These are phyloP conservation scores for Nicotiana tomentosiformis DNA, from an alignment of 257 asterid genomes.

Conservation along the genomic window DNA sequence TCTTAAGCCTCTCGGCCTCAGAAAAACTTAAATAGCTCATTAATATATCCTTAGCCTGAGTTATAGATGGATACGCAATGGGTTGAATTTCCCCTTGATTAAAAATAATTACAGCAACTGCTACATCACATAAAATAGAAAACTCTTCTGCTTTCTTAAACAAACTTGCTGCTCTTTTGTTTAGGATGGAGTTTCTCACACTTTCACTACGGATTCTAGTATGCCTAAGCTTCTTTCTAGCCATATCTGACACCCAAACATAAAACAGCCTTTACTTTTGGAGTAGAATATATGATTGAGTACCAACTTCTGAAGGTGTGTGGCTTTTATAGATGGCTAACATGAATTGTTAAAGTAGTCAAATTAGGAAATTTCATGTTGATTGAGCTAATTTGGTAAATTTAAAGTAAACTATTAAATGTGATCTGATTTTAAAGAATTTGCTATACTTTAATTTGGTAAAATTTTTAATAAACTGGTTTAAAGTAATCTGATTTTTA, in stretches of 20 bases:
- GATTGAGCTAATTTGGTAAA: neutral
- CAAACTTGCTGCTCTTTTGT: constrained; percentile 25
- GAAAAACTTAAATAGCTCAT: constrained; percentile 25
- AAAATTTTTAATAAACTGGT: too few relatives aligned
- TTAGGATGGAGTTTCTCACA: neutral
- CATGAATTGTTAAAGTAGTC: neutral
- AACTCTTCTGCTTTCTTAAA: constrained; percentile 39
- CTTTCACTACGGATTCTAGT: neutral
- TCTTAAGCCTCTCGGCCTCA: constrained; percentile 24
- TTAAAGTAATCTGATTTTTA: too few relatives aligned
- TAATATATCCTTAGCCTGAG: constrained; percentile 15
- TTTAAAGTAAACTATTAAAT: neutral
- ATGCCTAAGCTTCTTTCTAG: neutral
- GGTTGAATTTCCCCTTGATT: constrained; percentile 16
- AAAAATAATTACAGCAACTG: constrained; percentile 21
- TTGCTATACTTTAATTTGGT: neutral
- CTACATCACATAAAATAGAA: constrained; percentile 33
- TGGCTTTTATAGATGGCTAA: neutral
- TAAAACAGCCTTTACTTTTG: neutral
- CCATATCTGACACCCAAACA: neutral
- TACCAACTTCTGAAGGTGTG: neutral
- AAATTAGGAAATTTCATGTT: neutral
- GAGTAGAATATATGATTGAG: neutral
- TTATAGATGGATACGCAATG: constrained; percentile 32
- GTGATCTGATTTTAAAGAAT: neutral